phyloP scores from a whole-genome alignment of 129 eudicot genomes.

The Centrapalus pauciflorus region DNA sequence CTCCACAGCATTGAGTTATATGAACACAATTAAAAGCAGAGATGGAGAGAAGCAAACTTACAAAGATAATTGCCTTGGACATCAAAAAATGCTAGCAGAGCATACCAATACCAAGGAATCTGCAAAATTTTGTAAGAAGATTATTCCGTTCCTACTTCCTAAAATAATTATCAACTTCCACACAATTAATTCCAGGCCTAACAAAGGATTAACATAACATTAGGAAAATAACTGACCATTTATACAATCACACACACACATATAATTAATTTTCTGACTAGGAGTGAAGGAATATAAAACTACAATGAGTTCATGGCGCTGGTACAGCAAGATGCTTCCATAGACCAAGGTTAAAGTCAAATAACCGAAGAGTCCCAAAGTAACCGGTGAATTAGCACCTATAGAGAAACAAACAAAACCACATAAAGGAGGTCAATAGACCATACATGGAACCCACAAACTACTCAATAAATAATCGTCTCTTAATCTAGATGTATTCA shows the following conservation, averaged over 20 bases:
- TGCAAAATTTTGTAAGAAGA: not conserved
- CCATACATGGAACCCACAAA: too few species aligned
- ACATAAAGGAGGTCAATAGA: not conserved
- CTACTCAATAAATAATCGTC: too few species aligned
- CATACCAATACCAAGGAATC: conserved; percentile 40
- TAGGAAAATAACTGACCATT: not conserved
- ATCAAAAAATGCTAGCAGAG: conserved; percentile 66
- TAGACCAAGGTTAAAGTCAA: conserved; percentile 42
- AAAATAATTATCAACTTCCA: not conserved
- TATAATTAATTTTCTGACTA: not conserved
- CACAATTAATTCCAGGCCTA: not conserved
- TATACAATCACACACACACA: not conserved
- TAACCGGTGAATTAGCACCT: conserved; percentile 55
- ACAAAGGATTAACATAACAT: not conserved
- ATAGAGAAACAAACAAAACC: not conserved
- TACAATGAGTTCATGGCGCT: conserved; percentile 42
- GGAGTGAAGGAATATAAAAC: conserved; percentile 6
- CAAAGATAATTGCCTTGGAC: conserved; percentile 85
- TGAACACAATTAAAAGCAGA: not conserved
- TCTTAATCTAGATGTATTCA: too few species aligned
- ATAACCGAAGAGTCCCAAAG: conserved; percentile 43
- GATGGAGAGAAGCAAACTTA: conserved; percentile 35
- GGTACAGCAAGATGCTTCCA: conserved; percentile 52
- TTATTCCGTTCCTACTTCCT: not conserved
- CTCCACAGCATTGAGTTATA: not conserved